Percentiles rank a stretch among this genome's conserved stretches.
These are phyloP conservation scores for Fusarium continuum DNA, from an alignment of 2,329 filamentous ascomycete species.

Conservation along the genomic window DNA sequence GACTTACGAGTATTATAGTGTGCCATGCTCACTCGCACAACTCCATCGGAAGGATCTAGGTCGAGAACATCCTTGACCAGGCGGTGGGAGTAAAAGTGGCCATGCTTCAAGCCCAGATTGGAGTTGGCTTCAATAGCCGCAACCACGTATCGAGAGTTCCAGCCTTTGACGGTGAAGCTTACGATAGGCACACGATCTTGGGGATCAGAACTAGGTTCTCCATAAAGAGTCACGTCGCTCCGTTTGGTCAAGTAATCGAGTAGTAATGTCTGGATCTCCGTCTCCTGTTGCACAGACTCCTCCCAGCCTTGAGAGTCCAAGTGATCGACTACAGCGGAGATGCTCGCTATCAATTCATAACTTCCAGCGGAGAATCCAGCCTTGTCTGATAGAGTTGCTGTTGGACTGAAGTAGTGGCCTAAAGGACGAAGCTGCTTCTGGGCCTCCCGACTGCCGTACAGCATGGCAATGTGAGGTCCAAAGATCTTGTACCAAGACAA, in stretches of 20 bases:
- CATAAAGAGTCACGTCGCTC: constrained; percentile 65
- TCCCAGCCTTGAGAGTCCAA: constrained; percentile 61
- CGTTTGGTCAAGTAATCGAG: constrained; percentile 66
- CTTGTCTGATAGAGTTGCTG: constrained; percentile 69
- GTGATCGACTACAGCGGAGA: constrained; percentile 71
- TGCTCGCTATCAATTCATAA: constrained; percentile 73
- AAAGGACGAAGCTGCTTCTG: constrained; percentile 64
- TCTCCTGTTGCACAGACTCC: constrained; percentile 66
- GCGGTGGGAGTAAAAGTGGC: constrained; percentile 74
- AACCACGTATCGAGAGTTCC: constrained; percentile 66
- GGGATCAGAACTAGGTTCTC: constrained; percentile 59
- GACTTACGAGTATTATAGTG: constrained; percentile 75
- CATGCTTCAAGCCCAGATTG: constrained; percentile 71
- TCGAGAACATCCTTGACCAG: constrained; percentile 67
- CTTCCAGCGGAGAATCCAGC: constrained; percentile 73
- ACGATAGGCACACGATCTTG: constrained; percentile 69
- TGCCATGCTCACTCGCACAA: constrained; percentile 75
- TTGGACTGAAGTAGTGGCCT: constrained; percentile 74
- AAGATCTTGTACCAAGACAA: constrained; percentile 88
- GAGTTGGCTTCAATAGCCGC: constrained; percentile 68
- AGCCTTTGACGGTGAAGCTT: constrained; percentile 70
- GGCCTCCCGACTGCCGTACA: constrained; percentile 70
- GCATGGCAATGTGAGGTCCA: constrained; percentile 76
- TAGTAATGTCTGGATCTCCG: constrained; percentile 64
- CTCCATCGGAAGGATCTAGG: constrained; percentile 64